A percentile compares a stretch with the other conserved stretches of the same genome.
phyloP scores from a whole-genome alignment of 2,329 filamentous ascomycete species.

The Pseudogymnoascus sp. region DNA sequence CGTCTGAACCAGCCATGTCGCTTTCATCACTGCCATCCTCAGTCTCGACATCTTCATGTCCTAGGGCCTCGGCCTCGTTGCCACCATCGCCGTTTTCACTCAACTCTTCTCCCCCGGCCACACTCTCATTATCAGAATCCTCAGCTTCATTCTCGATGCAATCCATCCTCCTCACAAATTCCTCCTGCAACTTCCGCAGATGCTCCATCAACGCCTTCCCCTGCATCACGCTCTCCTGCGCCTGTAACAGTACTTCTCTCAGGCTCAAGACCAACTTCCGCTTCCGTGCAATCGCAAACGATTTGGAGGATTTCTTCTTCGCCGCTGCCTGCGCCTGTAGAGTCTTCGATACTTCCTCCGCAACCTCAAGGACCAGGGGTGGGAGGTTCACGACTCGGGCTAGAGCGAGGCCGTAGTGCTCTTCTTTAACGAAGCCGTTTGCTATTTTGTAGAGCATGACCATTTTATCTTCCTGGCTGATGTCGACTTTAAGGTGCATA shows the following conservation, averaged over 20 bases:
- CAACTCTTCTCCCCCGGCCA: not conserved
- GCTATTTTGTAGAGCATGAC: constrained; percentile 83
- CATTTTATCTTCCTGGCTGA: constrained; percentile 51
- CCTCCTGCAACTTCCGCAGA: constrained; percentile 59
- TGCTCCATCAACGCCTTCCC: constrained; percentile 55
- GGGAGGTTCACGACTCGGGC: constrained; percentile 71
- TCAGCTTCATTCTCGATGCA: constrained; percentile 40
- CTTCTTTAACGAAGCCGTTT: constrained; percentile 60
- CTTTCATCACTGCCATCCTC: not conserved
- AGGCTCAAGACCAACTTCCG: constrained; percentile 67
- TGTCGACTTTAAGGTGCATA: constrained; percentile 69
- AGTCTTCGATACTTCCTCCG: constrained; percentile 55
- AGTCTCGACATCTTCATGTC: not conserved
- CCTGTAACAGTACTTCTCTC: constrained; percentile 63
- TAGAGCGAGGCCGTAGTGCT: constrained; percentile 77
- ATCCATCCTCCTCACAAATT: constrained; percentile 67
- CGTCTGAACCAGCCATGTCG: not conserved
- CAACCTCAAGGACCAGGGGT: constrained; percentile 54
- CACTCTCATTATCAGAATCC: not conserved
- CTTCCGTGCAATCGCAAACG: constrained; percentile 51
- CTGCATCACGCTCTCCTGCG: constrained; percentile 55
- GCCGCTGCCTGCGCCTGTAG: constrained; percentile 51
- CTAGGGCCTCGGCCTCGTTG: not conserved
- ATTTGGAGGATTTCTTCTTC: constrained; percentile 50
- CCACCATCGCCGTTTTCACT: not conserved